Conservation (phyloP, 108 stramenopile species). For the Nitzschia putrida region DNA sequence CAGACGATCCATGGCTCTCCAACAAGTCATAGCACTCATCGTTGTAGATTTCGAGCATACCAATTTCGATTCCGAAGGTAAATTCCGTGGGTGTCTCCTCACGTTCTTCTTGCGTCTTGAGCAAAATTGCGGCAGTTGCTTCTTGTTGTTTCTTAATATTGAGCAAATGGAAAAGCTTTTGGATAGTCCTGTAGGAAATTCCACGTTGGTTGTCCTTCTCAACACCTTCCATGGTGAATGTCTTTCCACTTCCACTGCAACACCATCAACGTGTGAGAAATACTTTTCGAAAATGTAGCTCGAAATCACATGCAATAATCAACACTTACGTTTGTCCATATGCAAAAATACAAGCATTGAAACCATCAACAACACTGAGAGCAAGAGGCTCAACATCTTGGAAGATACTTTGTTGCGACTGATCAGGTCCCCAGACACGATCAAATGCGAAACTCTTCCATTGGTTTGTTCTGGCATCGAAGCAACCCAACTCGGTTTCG, state of each 20-base stretch:
- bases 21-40: constrained; percentile 89
- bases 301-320: neutral
- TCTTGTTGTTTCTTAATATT: constrained; percentile 71
- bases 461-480: constrained; percentile 71
- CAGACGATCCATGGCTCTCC: constrained; percentile 41
- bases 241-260: constrained; percentile 80
- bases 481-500: constrained; percentile 88
- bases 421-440: constrained; percentile 94
- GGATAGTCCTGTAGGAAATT: constrained; percentile 85
- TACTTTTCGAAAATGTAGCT: neutral
- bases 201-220: constrained; percentile 72
- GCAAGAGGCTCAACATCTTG: constrained; percentile 94
- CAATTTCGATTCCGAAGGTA: constrained; percentile 44
- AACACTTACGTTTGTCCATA: constrained; percentile 88
- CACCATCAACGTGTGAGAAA: neutral
- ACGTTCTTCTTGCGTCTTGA: constrained; percentile 35
- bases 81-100: constrained; percentile 46
- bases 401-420: constrained; percentile 86
- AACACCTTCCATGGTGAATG: constrained; percentile 88
- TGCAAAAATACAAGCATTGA: constrained; percentile 99
- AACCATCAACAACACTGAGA: constrained; percentile 94
- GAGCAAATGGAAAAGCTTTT: constrained; percentile 84
- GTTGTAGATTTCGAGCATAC: constrained; percentile 87
- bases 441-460: constrained; percentile 92
- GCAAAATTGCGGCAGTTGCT: constrained; percentile 34